Evolutionary conservation across 768 basidiomycete genomes (phyloP), one percentile per base, ranked within the genome.

Genomic region (Suillus weaverae): DNA sequence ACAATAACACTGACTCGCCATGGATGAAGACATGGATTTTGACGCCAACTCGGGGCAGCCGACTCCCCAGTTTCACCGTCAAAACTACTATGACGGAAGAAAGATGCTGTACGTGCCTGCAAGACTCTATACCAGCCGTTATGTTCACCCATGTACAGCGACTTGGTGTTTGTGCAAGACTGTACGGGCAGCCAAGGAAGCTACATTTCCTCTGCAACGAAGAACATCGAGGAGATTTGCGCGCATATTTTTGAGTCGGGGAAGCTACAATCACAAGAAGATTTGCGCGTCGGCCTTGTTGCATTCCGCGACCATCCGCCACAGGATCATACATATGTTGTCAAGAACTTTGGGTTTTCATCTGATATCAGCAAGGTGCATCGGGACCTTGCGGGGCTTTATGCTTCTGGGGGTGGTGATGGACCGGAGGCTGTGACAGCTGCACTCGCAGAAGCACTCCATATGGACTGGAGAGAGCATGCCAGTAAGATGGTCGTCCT

Each of bases 361-460:
- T 94, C 93, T 13, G 92, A 97, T 73, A 95, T 97, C 69, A 83
- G 85, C 70, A 85, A 91, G 72, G 92, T 98, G 30, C 91, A 97
- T 70, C 88, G 84, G 70, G 86, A 95, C 74, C 82, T 99, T 48
- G 90, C 92, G 53, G 83, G 85, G 20, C 80, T 97, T 68, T 95
- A 94, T 78, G 95, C 95, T 36, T 90, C 89, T 13, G 94, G 94
- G 16, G 94, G 94, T 13, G 93, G 94, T 14, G 97, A 97, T 81
- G 97, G 97, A 0, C 97, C 97, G 0, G 97, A 99, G 76, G 97
- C 96, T 16, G 93, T 98, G 66, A 99, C 97, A 0, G 95, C 97
- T 3, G 97, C 91, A 20, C 79, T 99, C 74, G 89, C 87, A 1
- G 95, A 96, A 73, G 89, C 90, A 10, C 71, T 95, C 71, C 86